Base-by-base conservation (phyloP, 1,284 basidiomycete genomes). In the Apiotrichum porosum region DNA sequence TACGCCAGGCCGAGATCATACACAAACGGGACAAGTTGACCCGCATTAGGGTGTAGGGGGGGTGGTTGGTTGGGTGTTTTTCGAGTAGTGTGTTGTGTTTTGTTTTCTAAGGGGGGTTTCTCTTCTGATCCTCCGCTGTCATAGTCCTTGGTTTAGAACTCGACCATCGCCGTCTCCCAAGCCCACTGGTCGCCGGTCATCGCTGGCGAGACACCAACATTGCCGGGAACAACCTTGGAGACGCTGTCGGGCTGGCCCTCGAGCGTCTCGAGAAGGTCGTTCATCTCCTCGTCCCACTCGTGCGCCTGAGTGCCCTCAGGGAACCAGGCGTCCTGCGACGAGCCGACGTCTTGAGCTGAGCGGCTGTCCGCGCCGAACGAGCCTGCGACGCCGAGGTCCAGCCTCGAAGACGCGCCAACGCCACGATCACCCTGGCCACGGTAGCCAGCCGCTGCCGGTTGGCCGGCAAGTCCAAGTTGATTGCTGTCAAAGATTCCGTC, bases 351-450 rank as follows among this genome's bases (percentile, higher is more conserved):
- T 47, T 47, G 50, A 28, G 40, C 6, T 17, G 49, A 34, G n/a
- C 19, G 23, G 38, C 18, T 18, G 45, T 39, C 38, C 36, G 33
- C 14, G 51, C 31, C 40, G 55, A 33, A 47, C 43, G 32, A 32
- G 47, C 39, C n/a, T n/a, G n/a, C n/a, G 41, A 44, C 32, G 51
- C 46, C 37, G 48, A 49, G 37, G 52, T 61, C 65, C 57, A 66
- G 30, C 65, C 68, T 57, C 60, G 54, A 40, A 62, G 50, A 28
- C 54, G 59, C 30, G 69, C 69, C 61, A 69, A 48, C 22, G 59
- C 61, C 41, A 68, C 61, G 42, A 71, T 47, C 47, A 69, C 54
- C 52, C 62, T 57, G 38, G 66, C 67, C 51, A 68, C 65, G 37
- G 51, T 48, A 37, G 42, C 52, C 57, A 67, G 39, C 45, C 62